These are phyloP conservation scores for Turnera subulata DNA, from an alignment of 345 rosid species.

Conservation along the genomic window DNA sequence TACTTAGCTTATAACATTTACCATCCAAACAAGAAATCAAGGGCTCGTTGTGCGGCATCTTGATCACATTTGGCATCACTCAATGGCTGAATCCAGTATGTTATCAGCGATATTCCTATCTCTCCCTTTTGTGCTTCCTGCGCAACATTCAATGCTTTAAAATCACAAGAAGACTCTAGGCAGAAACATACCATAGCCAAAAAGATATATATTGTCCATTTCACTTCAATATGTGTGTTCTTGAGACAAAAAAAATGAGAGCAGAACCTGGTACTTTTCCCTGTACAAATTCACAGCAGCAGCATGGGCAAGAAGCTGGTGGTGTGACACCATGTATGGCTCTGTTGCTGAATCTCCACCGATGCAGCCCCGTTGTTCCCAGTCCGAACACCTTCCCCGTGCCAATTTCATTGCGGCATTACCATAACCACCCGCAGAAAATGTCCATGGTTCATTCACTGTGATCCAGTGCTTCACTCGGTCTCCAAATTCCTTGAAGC, in stretches of 20 bases:
- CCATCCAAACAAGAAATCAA: constrained; percentile 12
- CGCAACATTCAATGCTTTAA: neutral
- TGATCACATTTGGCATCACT: neutral
- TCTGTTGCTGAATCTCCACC: constrained; percentile 37
- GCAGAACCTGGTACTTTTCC: constrained; percentile 34
- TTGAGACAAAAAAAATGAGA: neutral
- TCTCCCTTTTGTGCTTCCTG: constrained; percentile 7
- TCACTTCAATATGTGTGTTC: too few species aligned
- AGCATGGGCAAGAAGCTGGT: neutral
- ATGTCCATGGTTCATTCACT: constrained; percentile 21
- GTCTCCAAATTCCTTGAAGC: neutral
- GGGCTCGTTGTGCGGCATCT: constrained; percentile 5
- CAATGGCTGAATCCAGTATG: constrained; percentile 3
- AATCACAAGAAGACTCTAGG: too few species aligned
- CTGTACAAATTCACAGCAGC: constrained; percentile 28
- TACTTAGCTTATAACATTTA: too few species aligned
- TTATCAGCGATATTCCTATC: constrained; percentile 7
- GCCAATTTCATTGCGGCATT: constrained; percentile 17
- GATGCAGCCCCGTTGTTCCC: constrained; percentile 26
- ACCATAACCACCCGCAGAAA: constrained; percentile 19
- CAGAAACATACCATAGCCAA: too few species aligned
- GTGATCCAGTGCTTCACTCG: constrained; percentile 35
- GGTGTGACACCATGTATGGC: constrained; percentile 23
- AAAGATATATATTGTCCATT: too few species aligned
- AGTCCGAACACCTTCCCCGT: constrained; percentile 49